These are phyloP conservation scores for Malassezia dermatis DNA, from an alignment of 1,284 basidiomycete species.

Conservation along the genomic window DNA sequence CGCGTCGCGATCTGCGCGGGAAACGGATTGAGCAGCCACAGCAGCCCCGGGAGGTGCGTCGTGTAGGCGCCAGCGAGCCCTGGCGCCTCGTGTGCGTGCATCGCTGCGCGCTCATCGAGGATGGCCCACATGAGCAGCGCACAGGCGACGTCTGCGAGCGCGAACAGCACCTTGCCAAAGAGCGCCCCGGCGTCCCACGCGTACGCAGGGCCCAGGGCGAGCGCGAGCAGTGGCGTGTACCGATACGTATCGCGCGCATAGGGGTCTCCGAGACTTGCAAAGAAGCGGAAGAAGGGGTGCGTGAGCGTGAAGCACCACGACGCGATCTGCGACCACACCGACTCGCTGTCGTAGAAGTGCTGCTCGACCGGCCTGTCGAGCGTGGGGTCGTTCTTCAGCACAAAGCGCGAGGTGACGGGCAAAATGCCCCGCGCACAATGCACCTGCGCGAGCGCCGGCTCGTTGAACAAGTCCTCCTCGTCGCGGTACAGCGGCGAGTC, in stretches of 20 bases:
- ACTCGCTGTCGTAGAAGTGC: neutral
- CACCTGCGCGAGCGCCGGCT: conserved; percentile 17
- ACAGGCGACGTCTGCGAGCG: conserved; percentile 70
- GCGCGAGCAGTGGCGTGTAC: conserved; percentile 84
- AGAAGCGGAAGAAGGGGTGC: conserved; percentile 24
- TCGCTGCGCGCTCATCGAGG: conserved; percentile 46
- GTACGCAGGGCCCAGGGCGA: conserved; percentile 69
- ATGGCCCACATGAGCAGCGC: conserved; percentile 67
- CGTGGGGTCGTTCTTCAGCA: conserved; percentile 48
- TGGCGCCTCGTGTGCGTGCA: conserved; percentile 1
- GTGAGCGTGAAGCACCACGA: conserved; percentile 20
- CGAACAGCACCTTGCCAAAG: conserved; percentile 83
- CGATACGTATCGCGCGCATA: conserved; percentile 89
- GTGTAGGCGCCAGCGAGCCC: neutral
- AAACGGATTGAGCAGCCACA: conserved; percentile 82
- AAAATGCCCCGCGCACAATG: conserved; percentile 33
- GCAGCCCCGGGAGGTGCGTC: conserved; percentile 50
- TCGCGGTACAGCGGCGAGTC: conserved; percentile 19
- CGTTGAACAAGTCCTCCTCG: conserved; percentile 25
- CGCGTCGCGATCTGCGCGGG: conserved; percentile 92
- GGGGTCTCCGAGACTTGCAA: conserved; percentile 56
- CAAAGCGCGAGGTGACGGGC: conserved; percentile 51
- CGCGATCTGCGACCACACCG: neutral
- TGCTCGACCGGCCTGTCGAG: neutral
- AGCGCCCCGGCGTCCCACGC: conserved; percentile 48